Evolutionary conservation across 108 stramenopile genomes (phyloP).

Genomic region (Aurantiochytrium sp.): DNA sequence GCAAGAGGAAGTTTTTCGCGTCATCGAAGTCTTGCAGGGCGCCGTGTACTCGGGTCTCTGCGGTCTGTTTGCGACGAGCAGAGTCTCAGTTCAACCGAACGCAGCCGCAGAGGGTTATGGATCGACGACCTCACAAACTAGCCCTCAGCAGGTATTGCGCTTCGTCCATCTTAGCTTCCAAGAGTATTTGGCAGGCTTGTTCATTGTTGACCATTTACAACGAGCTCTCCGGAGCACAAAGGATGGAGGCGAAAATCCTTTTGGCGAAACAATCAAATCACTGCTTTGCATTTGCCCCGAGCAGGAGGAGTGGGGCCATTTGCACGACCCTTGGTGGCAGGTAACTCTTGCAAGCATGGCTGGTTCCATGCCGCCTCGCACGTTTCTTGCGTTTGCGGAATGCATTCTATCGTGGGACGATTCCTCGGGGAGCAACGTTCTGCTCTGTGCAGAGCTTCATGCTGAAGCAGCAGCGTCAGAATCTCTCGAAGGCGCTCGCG

Average conservation of each 20-base stretch:
- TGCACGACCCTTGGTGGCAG: constrained; percentile 14
- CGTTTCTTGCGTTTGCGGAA: neutral
- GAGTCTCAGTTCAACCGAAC: neutral
- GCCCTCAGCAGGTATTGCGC: neutral
- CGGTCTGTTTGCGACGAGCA: neutral
- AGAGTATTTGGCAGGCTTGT: neutral
- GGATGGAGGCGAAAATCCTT: too few species aligned
- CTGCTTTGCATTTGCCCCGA: neutral
- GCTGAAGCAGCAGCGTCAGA: neutral
- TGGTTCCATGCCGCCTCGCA: neutral
- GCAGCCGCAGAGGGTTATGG: neutral
- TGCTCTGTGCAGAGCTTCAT: neutral
- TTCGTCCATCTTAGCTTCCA: constrained; percentile 16
- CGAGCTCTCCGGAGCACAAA: neutral
- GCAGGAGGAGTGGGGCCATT: neutral
- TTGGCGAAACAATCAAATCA: neutral
- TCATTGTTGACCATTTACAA: neutral
- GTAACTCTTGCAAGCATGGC: neutral
- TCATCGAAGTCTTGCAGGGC: neutral
- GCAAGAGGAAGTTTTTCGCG: neutral
- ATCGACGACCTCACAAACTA: neutral
- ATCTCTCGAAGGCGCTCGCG: neutral
- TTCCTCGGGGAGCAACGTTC: neutral
- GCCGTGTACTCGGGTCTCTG: neutral
- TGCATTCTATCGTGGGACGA: neutral